phyloP scores from a whole-genome alignment of 2,329 filamentous ascomycete species.

The Neoscytalidium dimidiatum region DNA sequence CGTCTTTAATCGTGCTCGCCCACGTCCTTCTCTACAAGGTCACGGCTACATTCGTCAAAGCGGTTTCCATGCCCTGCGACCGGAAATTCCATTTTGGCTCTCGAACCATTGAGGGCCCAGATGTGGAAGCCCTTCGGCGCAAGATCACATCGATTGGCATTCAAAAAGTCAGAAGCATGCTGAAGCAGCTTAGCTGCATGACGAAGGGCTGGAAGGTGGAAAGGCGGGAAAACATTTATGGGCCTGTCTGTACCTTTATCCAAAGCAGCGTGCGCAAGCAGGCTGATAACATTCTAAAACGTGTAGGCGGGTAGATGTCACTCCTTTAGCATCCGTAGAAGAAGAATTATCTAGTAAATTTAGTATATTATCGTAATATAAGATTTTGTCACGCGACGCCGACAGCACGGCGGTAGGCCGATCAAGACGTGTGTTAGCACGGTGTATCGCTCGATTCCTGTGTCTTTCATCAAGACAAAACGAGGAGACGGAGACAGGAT shows the following conservation, averaged over 20 bases:
- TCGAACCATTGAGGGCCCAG: neutral
- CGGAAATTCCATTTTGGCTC: neutral
- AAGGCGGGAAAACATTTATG: neutral
- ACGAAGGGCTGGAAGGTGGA: neutral
- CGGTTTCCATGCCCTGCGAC: neutral
- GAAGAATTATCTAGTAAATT: too few species aligned
- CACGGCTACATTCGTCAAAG: neutral
- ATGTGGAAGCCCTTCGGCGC: neutral
- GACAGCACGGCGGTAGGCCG: too few species aligned
- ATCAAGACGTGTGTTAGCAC: too few species aligned
- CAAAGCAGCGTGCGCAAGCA: neutral
- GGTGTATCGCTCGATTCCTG: too few species aligned
- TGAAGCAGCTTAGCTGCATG: neutral
- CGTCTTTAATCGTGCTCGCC: neutral
- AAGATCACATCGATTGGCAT: neutral
- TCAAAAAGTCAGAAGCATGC: neutral
- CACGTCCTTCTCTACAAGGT: neutral
- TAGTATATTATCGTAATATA: too few species aligned
- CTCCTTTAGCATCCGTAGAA: too few species aligned
- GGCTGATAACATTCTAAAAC: neutral
- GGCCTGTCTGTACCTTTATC: neutral
- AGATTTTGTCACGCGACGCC: too few species aligned
- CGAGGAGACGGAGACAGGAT: too few species aligned
- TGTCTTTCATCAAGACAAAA: too few species aligned
- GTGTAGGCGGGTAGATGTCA: neutral